Evolutionary conservation across 2,329 filamentous ascomycete species (phyloP).

Genomic region (Aspergillus viridinutans): DNA sequence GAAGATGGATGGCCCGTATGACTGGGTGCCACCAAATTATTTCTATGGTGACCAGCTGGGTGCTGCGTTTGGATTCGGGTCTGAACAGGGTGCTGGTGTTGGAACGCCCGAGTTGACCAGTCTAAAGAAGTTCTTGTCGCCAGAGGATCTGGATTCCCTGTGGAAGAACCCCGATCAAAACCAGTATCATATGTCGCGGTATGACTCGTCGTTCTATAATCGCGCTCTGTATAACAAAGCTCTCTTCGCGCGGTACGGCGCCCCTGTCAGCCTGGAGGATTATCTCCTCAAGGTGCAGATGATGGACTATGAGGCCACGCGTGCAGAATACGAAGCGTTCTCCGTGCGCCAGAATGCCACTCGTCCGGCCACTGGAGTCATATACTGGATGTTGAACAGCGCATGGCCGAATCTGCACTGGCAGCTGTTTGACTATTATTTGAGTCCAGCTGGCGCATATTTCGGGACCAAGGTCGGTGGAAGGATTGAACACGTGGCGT

Average conservation of each 20-base stretch:
- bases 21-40: constrained; percentile 63
- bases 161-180: constrained; percentile 53
- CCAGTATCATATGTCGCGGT: constrained; percentile 58
- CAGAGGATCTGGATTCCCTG: constrained; percentile 50
- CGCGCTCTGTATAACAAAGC: constrained; percentile 57
- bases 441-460: constrained; percentile 55
- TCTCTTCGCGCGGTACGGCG: constrained; percentile 51
- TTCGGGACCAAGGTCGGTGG: constrained; percentile 55
- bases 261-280: constrained; percentile 50
- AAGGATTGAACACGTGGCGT: constrained; percentile 52
- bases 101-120: constrained; percentile 57
- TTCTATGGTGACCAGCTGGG: constrained; percentile 56
- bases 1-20: constrained; percentile 65
- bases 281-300: constrained; percentile 60
- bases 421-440: constrained; percentile 62
- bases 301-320: constrained; percentile 61
- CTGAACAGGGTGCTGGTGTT: constrained; percentile 59
- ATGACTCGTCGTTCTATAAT: constrained; percentile 52
- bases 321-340: constrained; percentile 57
- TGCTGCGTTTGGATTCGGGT: constrained; percentile 60
- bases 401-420: constrained; percentile 64
- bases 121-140: constrained; percentile 51
- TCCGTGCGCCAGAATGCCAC: constrained; percentile 47
- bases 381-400: constrained; percentile 66
- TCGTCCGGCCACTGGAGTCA: constrained; percentile 55